Evolutionary conservation across 805 yeast species (phyloP), one percentile per base, ranked within the genome.

Genomic region (Jamesozyma lodderae): DNA sequence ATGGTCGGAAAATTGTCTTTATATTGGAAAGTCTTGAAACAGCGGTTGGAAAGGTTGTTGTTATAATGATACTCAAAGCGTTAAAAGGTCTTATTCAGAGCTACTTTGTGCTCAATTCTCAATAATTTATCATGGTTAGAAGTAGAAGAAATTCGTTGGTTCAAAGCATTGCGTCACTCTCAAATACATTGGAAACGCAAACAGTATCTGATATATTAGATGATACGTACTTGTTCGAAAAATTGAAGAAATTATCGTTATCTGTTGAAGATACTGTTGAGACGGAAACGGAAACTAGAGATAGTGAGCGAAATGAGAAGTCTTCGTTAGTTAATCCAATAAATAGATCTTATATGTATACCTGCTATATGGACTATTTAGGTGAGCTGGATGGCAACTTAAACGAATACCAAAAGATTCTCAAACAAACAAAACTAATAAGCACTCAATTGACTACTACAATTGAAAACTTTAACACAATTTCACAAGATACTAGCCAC

Each of bases 91-190:
- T n/a, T n/a, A n/a, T n/a, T n/a, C n/a, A n/a, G n/a, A n/a, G n/a
- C n/a, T n/a, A n/a, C n/a, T n/a, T n/a, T n/a, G n/a, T n/a, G n/a
- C n/a, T n/a, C n/a, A n/a, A n/a, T n/a, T n/a, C n/a, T n/a, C 14
- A n/a, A 8, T 23, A 5, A 14, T 14, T 15, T n/a, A 15, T 19
- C 5, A 51, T 48, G 55, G 39, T 42, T 3, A 60, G 77, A 42
- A 65, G 68, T 6, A 64, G 86, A 51, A 68, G 79, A 38, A 70
- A 72, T 42, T 79, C 87, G 2, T 70, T 78, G 43, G 85, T 79
- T 1, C 75, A 75, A 36, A 59, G 64, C 22, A 77, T 79, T 33
- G 86, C 86, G 0, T 57, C 68, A 31, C 73, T 70, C 25, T 43
- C 41, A 35, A 35, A 47, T n/a, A 19, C 45, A 5, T 43, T 50